phyloP scores from a whole-genome alignment of 176 grass and related monocot species.

The Chrysopogon serrulatus region DNA sequence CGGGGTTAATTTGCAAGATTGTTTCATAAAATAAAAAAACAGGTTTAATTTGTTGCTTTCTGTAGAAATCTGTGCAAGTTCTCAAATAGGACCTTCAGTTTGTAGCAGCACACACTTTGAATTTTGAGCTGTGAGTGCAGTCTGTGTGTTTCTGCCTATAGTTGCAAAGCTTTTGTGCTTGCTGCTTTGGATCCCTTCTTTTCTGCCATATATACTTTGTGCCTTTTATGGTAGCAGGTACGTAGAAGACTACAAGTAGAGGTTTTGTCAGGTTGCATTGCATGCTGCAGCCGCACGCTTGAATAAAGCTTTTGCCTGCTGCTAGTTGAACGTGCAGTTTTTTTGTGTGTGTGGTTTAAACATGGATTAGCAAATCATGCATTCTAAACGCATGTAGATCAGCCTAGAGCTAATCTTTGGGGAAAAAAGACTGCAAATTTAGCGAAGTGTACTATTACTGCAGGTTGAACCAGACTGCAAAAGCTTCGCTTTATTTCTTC shows the following conservation, averaged over 20 bases:
- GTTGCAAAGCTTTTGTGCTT: neutral
- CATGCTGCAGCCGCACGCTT: neutral
- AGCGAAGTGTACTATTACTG: neutral
- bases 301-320: neutral
- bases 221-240: neutral
- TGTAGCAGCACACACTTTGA: neutral
- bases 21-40: neutral
- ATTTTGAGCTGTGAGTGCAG: neutral
- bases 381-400: neutral
- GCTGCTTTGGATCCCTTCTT: neutral
- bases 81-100: neutral
- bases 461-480: neutral
- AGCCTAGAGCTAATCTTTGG: neutral
- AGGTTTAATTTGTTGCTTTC: neutral
- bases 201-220: neutral
- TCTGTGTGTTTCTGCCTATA: neutral
- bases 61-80: neutral
- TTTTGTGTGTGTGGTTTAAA: neutral
- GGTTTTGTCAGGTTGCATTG: constrained; percentile 4
- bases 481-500: neutral
- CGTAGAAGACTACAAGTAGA: neutral
- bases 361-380: neutral
- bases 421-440: neutral
- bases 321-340: neutral
- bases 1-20: neutral